Evolutionary conservation across 1,284 basidiomycete species (phyloP).

Genomic region (Naganishia sp.): DNA sequence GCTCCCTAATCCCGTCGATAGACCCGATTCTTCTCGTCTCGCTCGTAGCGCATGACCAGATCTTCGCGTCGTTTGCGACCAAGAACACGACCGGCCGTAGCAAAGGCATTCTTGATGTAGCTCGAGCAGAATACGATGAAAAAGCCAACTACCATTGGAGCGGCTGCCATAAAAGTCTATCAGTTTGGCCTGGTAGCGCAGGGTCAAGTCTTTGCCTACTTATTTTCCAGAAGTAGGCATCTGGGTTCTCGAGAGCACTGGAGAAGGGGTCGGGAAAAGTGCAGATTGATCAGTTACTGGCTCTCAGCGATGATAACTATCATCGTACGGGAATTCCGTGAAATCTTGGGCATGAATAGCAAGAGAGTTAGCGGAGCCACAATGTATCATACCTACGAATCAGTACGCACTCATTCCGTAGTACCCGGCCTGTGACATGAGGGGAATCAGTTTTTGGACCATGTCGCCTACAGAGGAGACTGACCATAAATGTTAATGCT

Average conservation of each 20-base stretch:
- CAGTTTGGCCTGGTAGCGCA: no score
- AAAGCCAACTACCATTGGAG: conserved; percentile 48
- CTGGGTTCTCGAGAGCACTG: conserved; percentile 35
- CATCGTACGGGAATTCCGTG: conserved; percentile 33
- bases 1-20: conserved; percentile 12
- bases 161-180: conserved; percentile 34
- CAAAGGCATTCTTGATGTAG: conserved; percentile 43
- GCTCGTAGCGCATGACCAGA: conserved; percentile 32
- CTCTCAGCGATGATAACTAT: conserved; percentile 34
- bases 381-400: no score
- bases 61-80: conserved; percentile 39
- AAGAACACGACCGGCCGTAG: conserved; percentile 40
- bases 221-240: conserved; percentile 52
- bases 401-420: conserved; percentile 6
- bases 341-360: conserved; percentile 34
- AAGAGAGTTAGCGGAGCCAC: neutral
- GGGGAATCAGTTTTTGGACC: conserved; percentile 6
- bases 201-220: conserved; percentile 15
- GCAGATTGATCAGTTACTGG: conserved; percentile 43
- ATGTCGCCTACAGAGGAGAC: conserved; percentile 23
- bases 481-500: conserved; percentile 41
- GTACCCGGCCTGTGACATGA: neutral
- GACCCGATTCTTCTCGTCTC: conserved; percentile 25
- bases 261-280: neutral
- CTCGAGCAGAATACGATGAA: conserved; percentile 50